Base-by-base conservation (phyloP, 2,329 filamentous ascomycete genomes). In the Shiraia sp. region DNA sequence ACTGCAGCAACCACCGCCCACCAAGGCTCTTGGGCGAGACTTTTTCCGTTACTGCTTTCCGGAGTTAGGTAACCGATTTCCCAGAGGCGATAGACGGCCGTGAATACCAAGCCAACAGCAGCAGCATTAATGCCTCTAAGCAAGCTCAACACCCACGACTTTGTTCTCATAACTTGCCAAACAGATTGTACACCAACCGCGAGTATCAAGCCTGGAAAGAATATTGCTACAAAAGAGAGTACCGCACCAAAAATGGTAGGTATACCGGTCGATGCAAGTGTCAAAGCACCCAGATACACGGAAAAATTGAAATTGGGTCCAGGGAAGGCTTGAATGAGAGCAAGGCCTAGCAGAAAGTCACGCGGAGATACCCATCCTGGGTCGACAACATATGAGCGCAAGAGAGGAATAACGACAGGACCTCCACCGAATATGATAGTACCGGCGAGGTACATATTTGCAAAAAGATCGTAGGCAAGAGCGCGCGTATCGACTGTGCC, bases 381-480 rank as follows among this genome's bases (percentile, higher is more conserved):
- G 0, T 77, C 75, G 0, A 88, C 86, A 25, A 88, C 58, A 32
- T 73, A 73, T 9, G 62, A 55, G 35, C 70, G 68, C 0, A 75
- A 60, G 0, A 74, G 61, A 1, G 71, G 73, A 34, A 75, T 74
- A 0, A 75, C 72, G 16, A 74, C 72, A 2, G 72, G 73, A 0
- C 72, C 72, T 26, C 72, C 72, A 19, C 72, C 72, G 50, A 75
- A 75, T 45, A 75, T 75, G 45, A 75, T 73, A 1, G 86, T 89
- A 0, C 86, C 86, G 0, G 86, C 86, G 0, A 89, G 80, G 55
- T 85, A 88, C 69, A 90, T 79, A 63, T 87, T 89, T 4, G 83
- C 75, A 54, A 90, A 89, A 16, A 90, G 75, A 33, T 78, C 73
- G 51, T 82, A 81, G 0, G 77, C 65, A 0, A 82, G 66, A 0